Evolutionary conservation across 441 rosid species (phyloP).

Genomic region (Populus tomentosa): DNA sequence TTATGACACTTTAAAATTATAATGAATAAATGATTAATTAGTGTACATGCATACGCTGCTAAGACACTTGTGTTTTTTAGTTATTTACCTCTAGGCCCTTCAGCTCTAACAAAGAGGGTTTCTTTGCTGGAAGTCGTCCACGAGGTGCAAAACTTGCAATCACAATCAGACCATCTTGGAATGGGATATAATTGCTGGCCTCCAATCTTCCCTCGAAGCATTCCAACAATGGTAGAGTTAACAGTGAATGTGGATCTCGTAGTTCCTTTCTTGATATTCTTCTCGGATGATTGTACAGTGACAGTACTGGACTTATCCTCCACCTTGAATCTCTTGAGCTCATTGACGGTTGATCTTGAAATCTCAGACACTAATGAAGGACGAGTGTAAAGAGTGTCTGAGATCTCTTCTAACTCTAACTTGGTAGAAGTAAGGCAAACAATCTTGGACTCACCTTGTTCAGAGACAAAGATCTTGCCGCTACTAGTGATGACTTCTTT

Average conservation of each 20-base stretch:
- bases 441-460: conserved; percentile 64
- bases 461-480: conserved; percentile 77
- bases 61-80: not conserved
- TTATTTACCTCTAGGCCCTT: conserved; percentile 59
- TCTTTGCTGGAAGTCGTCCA: conserved; percentile 58
- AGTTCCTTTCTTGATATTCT: conserved; percentile 27
- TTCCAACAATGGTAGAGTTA: conserved; percentile 70
- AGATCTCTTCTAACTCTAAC: conserved; percentile 73
- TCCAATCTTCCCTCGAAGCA: conserved; percentile 67
- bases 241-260: conserved; percentile 41
- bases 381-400: conserved; percentile 85
- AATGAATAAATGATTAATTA: not conserved
- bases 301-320: conserved; percentile 21
- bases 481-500: conserved; percentile 57
- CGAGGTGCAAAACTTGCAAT: conserved; percentile 60
- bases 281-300: conserved; percentile 29
- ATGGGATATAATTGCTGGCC: conserved; percentile 34
- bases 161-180: conserved; percentile 92
- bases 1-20: not conserved
- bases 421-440: conserved; percentile 50
- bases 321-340: conserved; percentile 38
- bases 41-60: not conserved
- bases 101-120: conserved; percentile 65
- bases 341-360: conserved; percentile 38
- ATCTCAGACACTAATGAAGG: conserved; percentile 58